Percentiles rank a stretch among this genome's conserved stretches.
These are phyloP conservation scores for Saksenaea vasiformis DNA, from an alignment of 371 early-diverging fungal genomes.

Conservation along the genomic window DNA sequence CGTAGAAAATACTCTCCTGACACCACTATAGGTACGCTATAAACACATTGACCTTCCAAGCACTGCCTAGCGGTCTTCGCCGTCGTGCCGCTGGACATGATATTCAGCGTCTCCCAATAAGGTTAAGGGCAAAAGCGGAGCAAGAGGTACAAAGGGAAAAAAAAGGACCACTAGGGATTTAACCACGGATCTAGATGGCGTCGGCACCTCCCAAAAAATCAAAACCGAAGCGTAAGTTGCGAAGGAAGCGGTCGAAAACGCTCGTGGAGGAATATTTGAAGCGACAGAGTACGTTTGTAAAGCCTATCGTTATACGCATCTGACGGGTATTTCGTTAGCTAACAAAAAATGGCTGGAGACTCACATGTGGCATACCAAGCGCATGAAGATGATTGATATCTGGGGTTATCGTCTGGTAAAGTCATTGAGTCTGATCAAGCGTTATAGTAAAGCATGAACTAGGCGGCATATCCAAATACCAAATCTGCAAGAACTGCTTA, in stretches of 20 bases:
- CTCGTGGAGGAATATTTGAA: conserved; percentile 19
- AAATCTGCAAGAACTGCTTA: conserved; percentile 79
- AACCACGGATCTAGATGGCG: conserved; percentile 10
- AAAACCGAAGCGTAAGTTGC: conserved; percentile 11
- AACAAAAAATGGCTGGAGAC: conserved; percentile 91
- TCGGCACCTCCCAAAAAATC: conserved; percentile 13
- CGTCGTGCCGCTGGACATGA: conserved; percentile 91
- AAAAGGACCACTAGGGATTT: background rate
- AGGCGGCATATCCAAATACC: conserved; percentile 82
- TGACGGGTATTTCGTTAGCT: background rate
- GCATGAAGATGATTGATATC: conserved; percentile 90
- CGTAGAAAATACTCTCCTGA: background rate
- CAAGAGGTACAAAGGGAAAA: conserved; percentile 58
- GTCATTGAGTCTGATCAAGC: background rate
- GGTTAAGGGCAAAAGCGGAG: conserved; percentile 69
- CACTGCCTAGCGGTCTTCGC: conserved; percentile 83
- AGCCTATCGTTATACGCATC: background rate
- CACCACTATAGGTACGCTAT: conserved; percentile 13
- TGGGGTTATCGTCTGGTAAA: conserved; percentile 83
- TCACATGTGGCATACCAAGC: conserved; percentile 98
- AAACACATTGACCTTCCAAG: conserved; percentile 77
- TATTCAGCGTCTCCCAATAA: conserved; percentile 77
- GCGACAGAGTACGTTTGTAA: conserved; percentile 18
- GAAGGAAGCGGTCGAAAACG: conserved; percentile 7
- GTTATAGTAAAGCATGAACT: conserved; percentile 3